Evolutionary conservation across 148 eudicot species (phyloP).

Genomic region (Rhododendron molle): DNA sequence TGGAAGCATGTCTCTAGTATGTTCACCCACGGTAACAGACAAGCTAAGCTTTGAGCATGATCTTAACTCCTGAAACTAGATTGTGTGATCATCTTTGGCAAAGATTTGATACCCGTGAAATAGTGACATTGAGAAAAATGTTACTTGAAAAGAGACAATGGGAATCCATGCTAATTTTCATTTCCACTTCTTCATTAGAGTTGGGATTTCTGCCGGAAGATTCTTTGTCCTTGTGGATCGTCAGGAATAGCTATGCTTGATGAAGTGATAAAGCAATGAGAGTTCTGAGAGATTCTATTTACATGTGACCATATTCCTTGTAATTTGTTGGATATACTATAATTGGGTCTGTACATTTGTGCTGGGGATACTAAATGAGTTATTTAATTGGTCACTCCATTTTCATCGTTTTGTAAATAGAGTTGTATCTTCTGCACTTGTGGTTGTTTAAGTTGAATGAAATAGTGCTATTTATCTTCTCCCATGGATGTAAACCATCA

Average conservation of each 20-base stretch:
- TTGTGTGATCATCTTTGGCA: background rate
- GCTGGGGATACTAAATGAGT: background rate
- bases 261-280: background rate
- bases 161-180: background rate
- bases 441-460: background rate
- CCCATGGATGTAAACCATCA: background rate
- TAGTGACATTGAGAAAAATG: background rate
- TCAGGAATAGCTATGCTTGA: background rate
- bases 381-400: background rate
- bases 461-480: background rate
- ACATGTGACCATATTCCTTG: no score
- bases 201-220: background rate
- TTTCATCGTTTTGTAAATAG: background rate
- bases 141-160: background rate
- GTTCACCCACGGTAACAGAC: background rate
- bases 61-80: background rate
- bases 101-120: background rate
- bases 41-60: background rate
- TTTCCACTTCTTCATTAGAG: background rate
- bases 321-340: background rate
- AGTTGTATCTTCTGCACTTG: background rate
- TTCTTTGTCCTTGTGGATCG: background rate
- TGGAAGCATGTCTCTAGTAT: conserved; percentile 25
- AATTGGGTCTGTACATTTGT: background rate
- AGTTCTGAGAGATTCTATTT: background rate